Evolutionary conservation across 768 basidiomycete species (phyloP), one percentile per base, ranked within the genome.

Genomic region (Lyophyllum semitale): DNA sequence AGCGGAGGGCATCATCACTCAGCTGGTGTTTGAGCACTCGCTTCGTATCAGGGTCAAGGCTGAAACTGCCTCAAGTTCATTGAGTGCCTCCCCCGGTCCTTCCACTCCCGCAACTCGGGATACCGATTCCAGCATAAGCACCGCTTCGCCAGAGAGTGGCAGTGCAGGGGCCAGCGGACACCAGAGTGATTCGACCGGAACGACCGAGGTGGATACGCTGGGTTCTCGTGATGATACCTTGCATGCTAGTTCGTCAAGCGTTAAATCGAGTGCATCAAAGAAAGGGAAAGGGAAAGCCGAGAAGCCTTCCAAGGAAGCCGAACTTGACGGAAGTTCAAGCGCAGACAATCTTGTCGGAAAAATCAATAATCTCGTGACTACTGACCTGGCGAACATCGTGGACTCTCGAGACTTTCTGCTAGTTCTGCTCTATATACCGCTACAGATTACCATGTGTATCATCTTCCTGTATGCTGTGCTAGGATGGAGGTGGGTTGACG

Each of bases 331-430:
- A 37, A 50, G 43, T 35, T 59, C 60, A 5, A 71, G 70, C 43
- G 65, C 69, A 11, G 71, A 70, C 8, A 85, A 87, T 63, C 68
- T 89, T 18, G 80, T 84, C 33, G 90, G 91, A 9, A 88, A 83
- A 65, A 85, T 93, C 65, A 92, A 88, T 66, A 92, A 90, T 51
- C 71, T 91, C 6, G 81, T 89, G 30, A 84, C 88, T 8, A 84
- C 85, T 1, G 90, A 93, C 68, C 43, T 78, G 55, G 58, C 54
- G 30, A 72, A 71, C 53, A 76, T 80, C 44, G 62, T 65, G 17
- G 68, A 66, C 20, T 69, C 69, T 13, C 59, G 71, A 25, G 71
- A 78, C 51, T 73, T 78, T 45, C 53, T 76, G 13, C 45, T 74
- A 59, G 60, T 61, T 50, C 38, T 75, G 9, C 43, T 79, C 7